Base-by-base conservation (phyloP, 1,139 yeast species). In the Suhomyces anneliseae region DNA sequence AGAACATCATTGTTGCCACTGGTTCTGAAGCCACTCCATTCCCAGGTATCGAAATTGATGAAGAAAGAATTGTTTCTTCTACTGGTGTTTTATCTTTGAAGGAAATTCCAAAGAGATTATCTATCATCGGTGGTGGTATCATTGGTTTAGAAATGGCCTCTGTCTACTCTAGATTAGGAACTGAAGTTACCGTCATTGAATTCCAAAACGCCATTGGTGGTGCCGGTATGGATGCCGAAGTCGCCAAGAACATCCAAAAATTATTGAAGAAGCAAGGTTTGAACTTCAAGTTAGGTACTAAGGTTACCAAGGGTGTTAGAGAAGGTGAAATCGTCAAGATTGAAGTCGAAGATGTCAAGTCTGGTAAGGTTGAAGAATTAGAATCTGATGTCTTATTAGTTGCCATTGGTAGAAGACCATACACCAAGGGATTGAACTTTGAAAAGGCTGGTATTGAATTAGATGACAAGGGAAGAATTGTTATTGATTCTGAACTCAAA, bases 141-240 rank as follows among this genome's bases (percentile, higher is more conserved):
- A 95, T 95, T 68, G 99, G 99, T 65, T 82, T 95, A 60, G 99
- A 95, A 78, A 93, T 95, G 97, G 99, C 97, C 54, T 90, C 98
- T 34, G 99, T 95, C 43, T 95, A 95, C 87, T 76, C 95, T 49
- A 85, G 99, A 74, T 78, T 95, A 61, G 99, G 99, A 42, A 77
- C 97, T 44, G 92, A 93, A 75, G 99, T 95, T 54, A 92, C 98
- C 44, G 87, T 95, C 47, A 74, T 95, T 54, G 99, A 95, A 78
- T 95, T 83, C 82, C 90, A 86, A 72, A 78, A 79, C 61, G 81
- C 95, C 55, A 87, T 95, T 65, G 97, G 97, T 76, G 97, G 97
- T 77, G 90, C 73, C 43, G 95, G 97, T 60, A 95, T 95, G 98
- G 99, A 95, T 70, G 87, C 78, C 48, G 99, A 95, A 78, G 92